Conservation (phyloP, 306 rosid genomes). For the Lathyrus aphaca region DNA sequence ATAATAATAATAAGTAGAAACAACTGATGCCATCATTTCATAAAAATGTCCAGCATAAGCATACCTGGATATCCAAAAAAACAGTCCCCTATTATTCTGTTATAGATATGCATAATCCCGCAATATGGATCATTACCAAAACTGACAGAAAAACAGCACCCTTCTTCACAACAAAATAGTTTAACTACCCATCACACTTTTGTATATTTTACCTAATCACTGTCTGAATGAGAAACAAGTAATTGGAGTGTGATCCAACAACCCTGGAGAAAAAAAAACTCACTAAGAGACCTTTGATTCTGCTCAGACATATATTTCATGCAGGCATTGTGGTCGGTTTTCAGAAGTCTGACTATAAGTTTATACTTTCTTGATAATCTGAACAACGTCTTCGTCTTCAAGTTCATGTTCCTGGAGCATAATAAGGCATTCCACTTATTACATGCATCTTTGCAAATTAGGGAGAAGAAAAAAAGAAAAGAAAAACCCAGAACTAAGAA, state of each 20-base stretch:
- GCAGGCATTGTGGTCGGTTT: constrained; percentile 23
- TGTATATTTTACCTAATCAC: constrained; percentile 30
- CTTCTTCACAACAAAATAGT: constrained; percentile 36
- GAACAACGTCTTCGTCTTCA: constrained; percentile 98
- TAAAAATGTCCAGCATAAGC: not conserved
- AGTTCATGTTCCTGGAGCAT: constrained; percentile 79
- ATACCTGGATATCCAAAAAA: constrained; percentile 7
- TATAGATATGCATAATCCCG: constrained; percentile 1
- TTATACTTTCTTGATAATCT: constrained; percentile 89
- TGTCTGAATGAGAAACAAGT: constrained; percentile 26
- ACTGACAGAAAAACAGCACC: not conserved
- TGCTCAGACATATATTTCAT: constrained; percentile 26
- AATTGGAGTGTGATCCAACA: constrained; percentile 32
- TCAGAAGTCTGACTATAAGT: constrained; percentile 17
- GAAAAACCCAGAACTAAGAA: constrained; percentile 3
- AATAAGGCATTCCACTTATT: constrained; percentile 33
- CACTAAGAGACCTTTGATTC: constrained; percentile 5
- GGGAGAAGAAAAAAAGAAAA: not conserved
- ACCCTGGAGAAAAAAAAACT: not conserved
- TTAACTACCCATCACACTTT: constrained; percentile 45
- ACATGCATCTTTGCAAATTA: constrained; percentile 11
- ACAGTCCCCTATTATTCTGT: constrained; percentile 18
- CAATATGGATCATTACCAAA: constrained; percentile 24
- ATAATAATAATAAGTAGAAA: not conserved
- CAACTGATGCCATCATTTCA: not conserved